Evolutionary conservation across 176 grass and related monocot genomes (phyloP), one percentile per base, ranked within the genome.

Genomic region (Puya raimondii): DNA sequence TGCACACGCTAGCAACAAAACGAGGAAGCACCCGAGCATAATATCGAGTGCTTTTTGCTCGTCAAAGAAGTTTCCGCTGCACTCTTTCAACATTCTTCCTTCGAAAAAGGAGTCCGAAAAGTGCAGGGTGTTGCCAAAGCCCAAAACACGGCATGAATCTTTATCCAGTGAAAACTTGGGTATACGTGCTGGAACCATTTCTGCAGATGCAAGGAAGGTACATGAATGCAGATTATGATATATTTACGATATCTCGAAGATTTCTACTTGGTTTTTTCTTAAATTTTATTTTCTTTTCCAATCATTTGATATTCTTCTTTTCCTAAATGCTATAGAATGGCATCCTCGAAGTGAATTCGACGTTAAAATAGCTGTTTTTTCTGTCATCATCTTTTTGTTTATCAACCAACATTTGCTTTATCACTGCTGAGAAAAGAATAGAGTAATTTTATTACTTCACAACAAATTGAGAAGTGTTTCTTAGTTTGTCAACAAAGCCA

Each of bases 1-100:
- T 0, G 84, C 86, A 6, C 86, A 92, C 68, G 78, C 79, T n/a
- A 97, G 92, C 69, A 82, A 15, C 12, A 49, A 78, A 52, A 61
- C 72, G 22, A 84, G 84, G 64, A 86, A 91, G 63, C 89, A 89
- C 1, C 89, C 86, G 5, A 90, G 79, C 77, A 85, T 97, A 76
- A 92, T 92, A 83, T 85, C 93, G 14, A 92, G 84, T 80, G 77
- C 89, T 52, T 97, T 97, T 68, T 97, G 93, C 81, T 97, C 89
- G 63, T 92, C 93, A 10, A 92, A 92, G 53, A 92, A 92, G 73
- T 91, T 90, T 18, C 84, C 84, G n/a, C 80, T 99, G 42, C 93
- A 90, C 50, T 84, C 87, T 76, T 85, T 97, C 23, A 86, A 86
- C 20, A 85, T 92, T 70, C 86, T 90, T 76, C 73, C 87, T 56